These are phyloP conservation scores for Gloeostereum incarnatum DNA, from an alignment of 768 basidiomycete species.

Conservation along the genomic window DNA sequence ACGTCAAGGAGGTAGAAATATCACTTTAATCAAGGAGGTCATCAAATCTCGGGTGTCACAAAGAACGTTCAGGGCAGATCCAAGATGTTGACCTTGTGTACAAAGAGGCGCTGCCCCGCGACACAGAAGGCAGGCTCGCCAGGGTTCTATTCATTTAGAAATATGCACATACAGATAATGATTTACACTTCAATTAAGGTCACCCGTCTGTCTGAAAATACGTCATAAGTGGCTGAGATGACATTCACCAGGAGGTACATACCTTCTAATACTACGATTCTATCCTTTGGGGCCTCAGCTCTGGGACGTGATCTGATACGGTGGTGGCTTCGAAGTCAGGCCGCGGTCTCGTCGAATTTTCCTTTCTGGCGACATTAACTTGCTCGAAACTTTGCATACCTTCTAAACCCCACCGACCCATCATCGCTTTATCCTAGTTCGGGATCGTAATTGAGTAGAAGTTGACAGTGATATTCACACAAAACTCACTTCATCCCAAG, in stretches of 20 bases:
- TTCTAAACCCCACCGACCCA: slow-evolving; percentile 84
- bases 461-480: slow-evolving; percentile 5
- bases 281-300: background rate
- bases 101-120: no score
- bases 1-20: no score
- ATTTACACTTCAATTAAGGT: no score
- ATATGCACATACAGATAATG: no score
- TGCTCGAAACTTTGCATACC: slow-evolving; percentile 92
- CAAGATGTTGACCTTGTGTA: no score
- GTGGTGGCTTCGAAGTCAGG: background rate
- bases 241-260: background rate
- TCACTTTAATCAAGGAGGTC: no score
- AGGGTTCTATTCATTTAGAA: no score
- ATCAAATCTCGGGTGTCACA: no score
- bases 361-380: slow-evolving; percentile 44
- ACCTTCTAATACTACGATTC: background rate
- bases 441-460: slow-evolving; percentile 4
- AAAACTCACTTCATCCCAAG: slow-evolving; percentile 79
- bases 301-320: background rate
- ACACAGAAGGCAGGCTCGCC: no score
- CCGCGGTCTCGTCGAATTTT: slow-evolving; percentile 28
- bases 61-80: no score
- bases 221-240: background rate
- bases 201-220: no score
- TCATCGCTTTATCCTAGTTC: slow-evolving; percentile 85